Base-by-base conservation (phyloP, 2,329 filamentous ascomycete species). In the Arachnomyces sp. region DNA sequence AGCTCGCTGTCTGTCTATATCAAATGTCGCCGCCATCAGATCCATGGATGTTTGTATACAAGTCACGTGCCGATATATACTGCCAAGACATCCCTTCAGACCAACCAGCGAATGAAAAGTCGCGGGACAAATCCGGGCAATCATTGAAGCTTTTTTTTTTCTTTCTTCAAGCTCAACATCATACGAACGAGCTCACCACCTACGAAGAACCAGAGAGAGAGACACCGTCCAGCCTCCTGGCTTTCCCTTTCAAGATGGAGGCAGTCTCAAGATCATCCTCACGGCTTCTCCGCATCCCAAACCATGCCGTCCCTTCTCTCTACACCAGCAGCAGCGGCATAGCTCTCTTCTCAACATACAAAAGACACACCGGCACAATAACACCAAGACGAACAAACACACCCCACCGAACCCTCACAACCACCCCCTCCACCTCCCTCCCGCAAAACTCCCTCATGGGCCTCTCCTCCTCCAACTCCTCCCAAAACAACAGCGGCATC, bases 391-490 rank as follows among this genome's bases (percentile, higher is more conserved):
- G 52, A 34, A 50, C 56, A 16, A 37, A 12, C 16, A 38, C n/a
- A 40, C 48, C 50, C 42, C 36, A 38, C 40, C 50, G 57, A 45
- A 45, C 50, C 33, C 47, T 65, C 39, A 57, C 59, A 21, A 60
- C 50, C 29, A 51, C 61, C 9, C 47, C 55, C 17, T 51, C 44
- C 13, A 42, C 38, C 21, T 51, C 50, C 2, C 61, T 57, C 3
- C 57, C 56, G 9, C 61, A 63, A 28, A 53, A 56, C 7, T 55
- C 61, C 3, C 53, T 65, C 18, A 49, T 60, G 17, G 51, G 50
- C 28, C 52, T 60, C 31, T 52, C 52, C 15, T 43, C 52, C 16
- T 44, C 50, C 6, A 39, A 50, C 21, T 50, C 53, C n/a, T 47
- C 52, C 11, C 46, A 53, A 25, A 9, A 9, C 3, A 49, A 52